Evolutionary conservation across 2,329 filamentous ascomycete species (phyloP).

Genomic region (Laburnicola sp.): DNA sequence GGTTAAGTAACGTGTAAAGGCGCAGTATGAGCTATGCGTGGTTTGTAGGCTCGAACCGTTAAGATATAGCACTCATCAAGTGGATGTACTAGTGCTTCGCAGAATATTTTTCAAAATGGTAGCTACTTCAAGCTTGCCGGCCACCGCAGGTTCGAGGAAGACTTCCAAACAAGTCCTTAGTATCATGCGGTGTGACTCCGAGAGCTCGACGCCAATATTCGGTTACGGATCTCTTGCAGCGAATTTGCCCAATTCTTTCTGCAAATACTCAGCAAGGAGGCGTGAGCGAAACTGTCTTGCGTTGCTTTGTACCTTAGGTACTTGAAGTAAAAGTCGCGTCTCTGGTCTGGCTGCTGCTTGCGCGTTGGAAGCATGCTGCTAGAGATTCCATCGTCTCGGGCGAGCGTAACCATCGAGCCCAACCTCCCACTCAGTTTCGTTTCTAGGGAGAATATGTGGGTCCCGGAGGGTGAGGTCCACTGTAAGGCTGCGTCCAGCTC

Average conservation of each 20-base stretch:
- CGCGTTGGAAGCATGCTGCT: neutral
- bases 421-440: neutral
- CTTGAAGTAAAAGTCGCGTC: neutral
- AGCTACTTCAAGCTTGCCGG: neutral
- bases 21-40: neutral
- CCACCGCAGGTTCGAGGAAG: neutral
- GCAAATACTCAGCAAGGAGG: conserved; percentile 7
- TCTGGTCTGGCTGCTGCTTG: neutral
- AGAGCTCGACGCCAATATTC: neutral
- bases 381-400: conserved; percentile 4
- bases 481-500: neutral
- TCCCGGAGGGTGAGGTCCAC: neutral
- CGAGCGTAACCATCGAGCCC: neutral
- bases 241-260: neutral
- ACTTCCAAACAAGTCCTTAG: neutral
- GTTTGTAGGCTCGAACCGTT: neutral
- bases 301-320: neutral
- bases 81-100: conserved; percentile 2
- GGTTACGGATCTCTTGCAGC: neutral
- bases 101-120: neutral
- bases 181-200: neutral
- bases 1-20: neutral
- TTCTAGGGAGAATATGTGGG: neutral
- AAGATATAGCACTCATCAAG: neutral
- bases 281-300: neutral